phyloP scores from a whole-genome alignment of 176 grass and related monocot genomes.

The Carex cristatella region DNA sequence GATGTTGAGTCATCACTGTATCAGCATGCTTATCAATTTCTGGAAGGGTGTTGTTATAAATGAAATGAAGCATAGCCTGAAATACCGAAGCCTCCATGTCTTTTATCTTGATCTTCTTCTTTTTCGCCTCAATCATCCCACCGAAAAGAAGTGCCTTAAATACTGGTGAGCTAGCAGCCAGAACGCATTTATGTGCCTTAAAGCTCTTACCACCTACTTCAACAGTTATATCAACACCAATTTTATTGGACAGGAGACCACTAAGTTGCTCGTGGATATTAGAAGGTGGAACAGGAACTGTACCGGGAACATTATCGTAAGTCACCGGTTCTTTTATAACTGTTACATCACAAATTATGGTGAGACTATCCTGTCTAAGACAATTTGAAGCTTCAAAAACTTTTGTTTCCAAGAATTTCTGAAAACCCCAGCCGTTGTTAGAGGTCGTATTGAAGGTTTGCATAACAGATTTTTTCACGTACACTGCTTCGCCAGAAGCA shows the following conservation, averaged over 20 bases:
- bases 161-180: neutral
- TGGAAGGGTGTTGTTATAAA: too few species aligned
- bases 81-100: too few species aligned
- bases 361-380: neutral
- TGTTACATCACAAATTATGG: neutral
- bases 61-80: too few species aligned
- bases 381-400: neutral
- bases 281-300: neutral
- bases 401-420: neutral
- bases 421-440: neutral
- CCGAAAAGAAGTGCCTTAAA: neutral
- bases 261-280: neutral
- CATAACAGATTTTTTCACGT: neutral
- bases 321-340: neutral
- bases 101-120: too few species aligned
- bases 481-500: neutral
- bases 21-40: too few species aligned
- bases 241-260: neutral
- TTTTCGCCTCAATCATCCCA: neutral
- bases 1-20: too few species aligned
- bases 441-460: neutral
- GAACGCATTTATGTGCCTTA: neutral
- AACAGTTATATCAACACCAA: neutral
- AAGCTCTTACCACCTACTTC: neutral
- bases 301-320: neutral